Evolutionary conservation across 805 yeast species (phyloP), one percentile per base, ranked within the genome.

Genomic region (Saturnispora serradocipensis): DNA sequence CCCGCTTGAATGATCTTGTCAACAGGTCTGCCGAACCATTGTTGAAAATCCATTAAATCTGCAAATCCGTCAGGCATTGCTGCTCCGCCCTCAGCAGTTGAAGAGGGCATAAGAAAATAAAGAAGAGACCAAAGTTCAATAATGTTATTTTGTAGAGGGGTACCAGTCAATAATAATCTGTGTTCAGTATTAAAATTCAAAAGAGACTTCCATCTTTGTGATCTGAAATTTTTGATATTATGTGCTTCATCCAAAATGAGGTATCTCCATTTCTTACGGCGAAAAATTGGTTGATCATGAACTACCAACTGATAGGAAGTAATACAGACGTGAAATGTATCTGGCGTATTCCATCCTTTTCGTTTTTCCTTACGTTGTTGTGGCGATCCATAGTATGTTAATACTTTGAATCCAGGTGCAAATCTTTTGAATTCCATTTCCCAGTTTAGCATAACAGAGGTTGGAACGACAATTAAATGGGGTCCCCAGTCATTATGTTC

Each of bases 231-330:
- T 65, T 93, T 93, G 70, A 93, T 93, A 61, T 93, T 93, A 66
- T 93, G 99, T 0, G 99, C 99, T 64, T 93, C 99, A 70, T 93
- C 99, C 52, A 90, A 72, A 59, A 93, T 89, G 97, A 93, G 88
- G 67, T 91, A 93, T 62, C 83, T 84, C 99, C 99, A 93, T 60
- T 78, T 81, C 63, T 91, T 87, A 64, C 99, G 77, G 60, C 90
- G 81, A 68, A 93, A 93, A 0, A 95, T 87, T 54, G 86, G 89
- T 56, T 91, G 97, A 67, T 93, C 99, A 63, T 93, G 98, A 10
- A 93, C 90, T n/a, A 95, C 97, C 45, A 93, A 75, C 66, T 93
- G 99, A 63, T 93, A 93, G 0, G 98, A 91, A 0, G 98, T 95
- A 56, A 93, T 91, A 63, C 98, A 91, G 13, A 93, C 93, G 66